These are phyloP conservation scores for Phaeomoniella chlamydospora DNA, from an alignment of 2,329 filamentous ascomycete species.

Conservation along the genomic window DNA sequence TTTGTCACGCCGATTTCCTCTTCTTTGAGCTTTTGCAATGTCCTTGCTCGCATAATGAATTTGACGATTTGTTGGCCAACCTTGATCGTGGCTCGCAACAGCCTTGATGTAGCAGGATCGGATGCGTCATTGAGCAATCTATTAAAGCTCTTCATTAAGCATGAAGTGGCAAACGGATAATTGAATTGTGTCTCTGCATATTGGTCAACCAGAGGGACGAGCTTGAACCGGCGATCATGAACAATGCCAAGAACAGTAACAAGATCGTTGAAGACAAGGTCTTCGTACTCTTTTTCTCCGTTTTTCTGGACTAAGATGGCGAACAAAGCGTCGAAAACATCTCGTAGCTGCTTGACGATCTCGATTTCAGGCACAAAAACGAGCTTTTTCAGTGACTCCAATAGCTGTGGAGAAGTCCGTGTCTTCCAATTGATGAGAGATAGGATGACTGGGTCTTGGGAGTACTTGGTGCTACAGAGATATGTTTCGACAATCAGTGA, in stretches of 20 bases:
- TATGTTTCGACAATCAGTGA: slow-evolving; percentile 69
- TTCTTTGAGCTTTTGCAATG: slow-evolving; percentile 79
- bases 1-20: slow-evolving; percentile 72
- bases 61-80: slow-evolving; percentile 86
- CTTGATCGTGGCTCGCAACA: slow-evolving; percentile 83
- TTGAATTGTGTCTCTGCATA: slow-evolving; percentile 84
- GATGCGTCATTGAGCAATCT: slow-evolving; percentile 69
- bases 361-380: slow-evolving; percentile 95
- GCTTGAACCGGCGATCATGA: slow-evolving; percentile 83
- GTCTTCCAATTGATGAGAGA: slow-evolving; percentile 80
- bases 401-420: slow-evolving; percentile 54
- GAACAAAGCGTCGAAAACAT: slow-evolving; percentile 85
- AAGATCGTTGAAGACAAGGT: slow-evolving; percentile 78
- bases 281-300: slow-evolving; percentile 85
- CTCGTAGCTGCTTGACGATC: slow-evolving; percentile 81
- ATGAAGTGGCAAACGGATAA: slow-evolving; percentile 82
- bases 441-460: slow-evolving; percentile 76
- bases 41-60: slow-evolving; percentile 81
- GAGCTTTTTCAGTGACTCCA: slow-evolving; percentile 63
- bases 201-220: slow-evolving; percentile 78
- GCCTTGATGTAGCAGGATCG: slow-evolving; percentile 69
- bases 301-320: slow-evolving; percentile 80
- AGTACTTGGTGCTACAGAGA: slow-evolving; percentile 87
- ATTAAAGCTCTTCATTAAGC: slow-evolving; percentile 73
- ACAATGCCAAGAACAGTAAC: slow-evolving; percentile 86